Evolutionary conservation across 306 rosid genomes (phyloP).

Genomic region (Glycine soja): DNA sequence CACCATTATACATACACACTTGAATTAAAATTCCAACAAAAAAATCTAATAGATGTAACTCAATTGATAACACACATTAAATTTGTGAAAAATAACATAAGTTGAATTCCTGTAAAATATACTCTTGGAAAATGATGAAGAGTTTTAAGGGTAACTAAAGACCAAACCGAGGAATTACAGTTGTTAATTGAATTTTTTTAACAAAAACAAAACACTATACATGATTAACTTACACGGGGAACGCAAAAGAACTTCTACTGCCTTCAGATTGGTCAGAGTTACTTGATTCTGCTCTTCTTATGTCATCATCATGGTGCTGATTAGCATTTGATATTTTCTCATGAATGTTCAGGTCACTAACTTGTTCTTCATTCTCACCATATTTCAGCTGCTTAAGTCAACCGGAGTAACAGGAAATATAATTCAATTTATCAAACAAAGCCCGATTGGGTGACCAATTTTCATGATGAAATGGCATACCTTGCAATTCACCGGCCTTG

Average conservation of each 20-base stretch:
- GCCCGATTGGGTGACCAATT: too few species aligned
- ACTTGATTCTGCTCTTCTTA: constrained; percentile 43
- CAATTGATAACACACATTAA: too few species aligned
- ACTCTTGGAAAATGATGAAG: too few species aligned
- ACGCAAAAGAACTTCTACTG: constrained; percentile 73
- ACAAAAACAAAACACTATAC: not conserved
- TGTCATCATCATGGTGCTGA: not conserved
- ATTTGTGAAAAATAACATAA: too few species aligned
- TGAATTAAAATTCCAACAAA: not conserved
- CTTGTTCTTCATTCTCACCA: constrained; percentile 47
- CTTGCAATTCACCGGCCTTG: constrained; percentile 61
- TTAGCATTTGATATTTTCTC: constrained; percentile 48
- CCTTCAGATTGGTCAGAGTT: constrained; percentile 62
- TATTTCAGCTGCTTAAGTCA: constrained; percentile 53
- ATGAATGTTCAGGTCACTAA: constrained; percentile 35
- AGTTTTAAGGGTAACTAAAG: too few species aligned
- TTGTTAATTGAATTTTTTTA: too few species aligned
- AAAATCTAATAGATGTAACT: too few species aligned
- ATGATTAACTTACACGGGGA: constrained; percentile 71
- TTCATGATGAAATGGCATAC: constrained; percentile 41
- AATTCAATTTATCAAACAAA: constrained; percentile 14
- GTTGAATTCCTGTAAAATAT: too few species aligned
- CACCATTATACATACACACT: not conserved
- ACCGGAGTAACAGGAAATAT: not conserved
- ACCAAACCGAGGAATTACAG: too few species aligned